Evolutionary conservation across 2,329 filamentous ascomycete species (phyloP), one percentile per base, ranked within the genome.

Genomic region (Colletotrichum sp.): DNA sequence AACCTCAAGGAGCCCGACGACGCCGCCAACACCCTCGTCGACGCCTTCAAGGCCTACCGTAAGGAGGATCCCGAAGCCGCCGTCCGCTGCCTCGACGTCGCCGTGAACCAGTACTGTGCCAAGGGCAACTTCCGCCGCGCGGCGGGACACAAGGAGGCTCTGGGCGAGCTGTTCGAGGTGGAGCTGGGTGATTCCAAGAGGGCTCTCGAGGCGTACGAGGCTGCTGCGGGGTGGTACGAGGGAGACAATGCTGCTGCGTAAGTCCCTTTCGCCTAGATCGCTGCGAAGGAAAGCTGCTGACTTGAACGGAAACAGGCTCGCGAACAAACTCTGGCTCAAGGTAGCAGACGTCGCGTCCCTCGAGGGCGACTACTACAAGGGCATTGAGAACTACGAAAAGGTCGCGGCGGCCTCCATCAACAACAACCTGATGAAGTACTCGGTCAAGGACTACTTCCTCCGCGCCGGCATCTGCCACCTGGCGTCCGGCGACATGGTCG

Each of bases 1-100:
- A 93, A 96, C 80, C 91, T 99, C 67, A 98, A 96, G 83, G 96
- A 99, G 82, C 95, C 94, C 57, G 95, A 98, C 83, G 97, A 99
- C 83, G 95, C 96, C 64, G 96, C 96, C 78, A 98, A 98, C 86
- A 94, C 94, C 64, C 88, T 96, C 77, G 92, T 94, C 81, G 96
- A 99, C 84, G 97, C 97, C 68, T 99, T 96, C 91, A 98, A 99
- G 88, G 94, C 95, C 76, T 99, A 98, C 87, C 92, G 94, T 81
- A 98, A 96, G 86, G 93, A 94, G 69, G 93, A 95, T 81, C 96
- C 96, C 24, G 90, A 95, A 82, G 94, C 96, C 81, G 96, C 96
- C 18, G 95, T 94, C 58, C 90, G 95, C 77, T 96, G 95, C 82
- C 88, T 98, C 72, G 92, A 95, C 78, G 87, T 93, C 78, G 94